phyloP scores from a whole-genome alignment of 176 grass and related monocot species.

The Carex littledalei region DNA sequence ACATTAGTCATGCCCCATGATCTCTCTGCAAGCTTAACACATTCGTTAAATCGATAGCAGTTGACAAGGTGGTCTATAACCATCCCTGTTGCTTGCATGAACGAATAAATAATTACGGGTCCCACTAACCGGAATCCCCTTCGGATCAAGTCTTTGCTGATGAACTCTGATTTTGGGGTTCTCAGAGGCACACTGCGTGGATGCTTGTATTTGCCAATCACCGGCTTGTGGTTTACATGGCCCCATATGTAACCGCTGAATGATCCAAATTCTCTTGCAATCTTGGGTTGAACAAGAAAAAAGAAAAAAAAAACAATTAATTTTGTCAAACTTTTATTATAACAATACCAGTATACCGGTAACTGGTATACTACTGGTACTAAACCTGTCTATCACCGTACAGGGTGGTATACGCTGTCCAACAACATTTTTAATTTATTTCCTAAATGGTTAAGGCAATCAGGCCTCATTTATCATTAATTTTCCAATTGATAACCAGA shows the following conservation, averaged over 20 bases:
- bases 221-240: conserved; percentile 75
- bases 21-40: conserved; percentile 50
- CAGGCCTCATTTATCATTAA: not conserved
- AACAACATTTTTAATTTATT: not conserved
- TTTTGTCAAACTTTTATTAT: not conserved
- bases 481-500: not conserved
- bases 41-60: conserved; percentile 72
- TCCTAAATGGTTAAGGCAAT: not conserved
- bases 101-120: conserved; percentile 91
- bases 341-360: not conserved
- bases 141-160: conserved; percentile 87
- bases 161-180: conserved; percentile 76
- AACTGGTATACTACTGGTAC: not conserved
- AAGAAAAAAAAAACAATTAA: not conserved
- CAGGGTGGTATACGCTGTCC: not conserved
- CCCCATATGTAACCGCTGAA: conserved; percentile 94
- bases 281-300: conserved; percentile 13
- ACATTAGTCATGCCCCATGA: conserved; percentile 86
- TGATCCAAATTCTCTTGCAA: conserved; percentile 81
- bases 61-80: conserved; percentile 78
- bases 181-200: conserved; percentile 64
- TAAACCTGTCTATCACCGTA: not conserved
- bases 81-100: conserved; percentile 89
- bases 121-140: conserved; percentile 81
- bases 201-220: conserved; percentile 67